Conservation (phyloP, 345 rosid species). For the Eucalyptus albens region DNA sequence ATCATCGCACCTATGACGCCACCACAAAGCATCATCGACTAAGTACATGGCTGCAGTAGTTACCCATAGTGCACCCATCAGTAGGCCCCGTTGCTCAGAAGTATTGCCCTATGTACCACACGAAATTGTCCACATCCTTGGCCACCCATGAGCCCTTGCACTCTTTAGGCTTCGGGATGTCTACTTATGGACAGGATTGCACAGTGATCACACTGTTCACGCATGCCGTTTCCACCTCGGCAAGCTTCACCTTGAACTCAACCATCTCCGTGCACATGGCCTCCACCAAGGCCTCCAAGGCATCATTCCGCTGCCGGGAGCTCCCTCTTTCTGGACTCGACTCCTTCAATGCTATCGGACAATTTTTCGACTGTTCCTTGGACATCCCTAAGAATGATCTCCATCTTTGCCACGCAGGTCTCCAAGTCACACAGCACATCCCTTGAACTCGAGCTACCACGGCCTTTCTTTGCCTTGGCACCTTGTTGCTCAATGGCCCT, state of each 20-base stretch:
- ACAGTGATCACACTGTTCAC: neutral
- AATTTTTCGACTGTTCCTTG: neutral
- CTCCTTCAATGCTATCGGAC: neutral
- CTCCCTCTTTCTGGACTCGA: neutral
- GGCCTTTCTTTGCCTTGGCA: neutral
- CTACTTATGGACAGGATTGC: neutral
- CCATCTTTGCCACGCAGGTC: neutral
- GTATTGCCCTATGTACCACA: neutral
- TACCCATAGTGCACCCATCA: accelerated
- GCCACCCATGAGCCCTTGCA: neutral
- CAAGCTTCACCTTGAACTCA: neutral
- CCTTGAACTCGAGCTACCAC: neutral
- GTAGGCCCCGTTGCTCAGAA: neutral
- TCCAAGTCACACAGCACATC: neutral
- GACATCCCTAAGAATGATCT: neutral
- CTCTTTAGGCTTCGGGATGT: neutral
- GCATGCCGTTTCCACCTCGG: neutral
- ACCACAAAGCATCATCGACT: neutral
- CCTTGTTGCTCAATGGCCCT: neutral
- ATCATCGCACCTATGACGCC: neutral
- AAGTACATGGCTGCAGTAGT: neutral
- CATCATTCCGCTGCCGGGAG: neutral
- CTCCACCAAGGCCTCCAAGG: neutral
- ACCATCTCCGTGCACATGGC: neutral
- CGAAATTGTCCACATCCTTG: neutral